These are phyloP conservation scores for Pseudoperonospora humuli DNA, from an alignment of 352 stramenopile species.

Conservation along the genomic window DNA sequence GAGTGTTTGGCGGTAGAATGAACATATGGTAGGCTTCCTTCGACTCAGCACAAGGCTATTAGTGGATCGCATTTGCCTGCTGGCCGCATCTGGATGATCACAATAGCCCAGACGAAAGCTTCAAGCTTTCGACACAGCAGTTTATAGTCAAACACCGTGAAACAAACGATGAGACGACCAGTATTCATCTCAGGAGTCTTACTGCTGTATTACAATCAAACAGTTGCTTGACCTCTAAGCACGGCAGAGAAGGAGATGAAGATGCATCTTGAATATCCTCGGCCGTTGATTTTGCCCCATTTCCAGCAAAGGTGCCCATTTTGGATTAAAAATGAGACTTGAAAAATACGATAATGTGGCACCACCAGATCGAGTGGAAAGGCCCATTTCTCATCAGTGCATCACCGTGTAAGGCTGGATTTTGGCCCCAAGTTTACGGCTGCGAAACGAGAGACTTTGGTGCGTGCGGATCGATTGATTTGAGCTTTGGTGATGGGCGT, in stretches of 20 bases:
- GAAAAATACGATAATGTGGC: no score
- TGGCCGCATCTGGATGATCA: no score
- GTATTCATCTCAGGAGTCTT: background rate
- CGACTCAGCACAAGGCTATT: no score
- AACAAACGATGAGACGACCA: background rate
- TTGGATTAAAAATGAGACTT: no score
- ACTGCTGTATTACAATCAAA: background rate
- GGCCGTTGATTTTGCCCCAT: no score
- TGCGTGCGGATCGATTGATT: conserved; percentile 11
- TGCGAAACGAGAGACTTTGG: conserved; percentile 9
- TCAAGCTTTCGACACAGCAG: no score
- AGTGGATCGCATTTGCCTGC: no score
- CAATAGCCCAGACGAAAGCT: no score
- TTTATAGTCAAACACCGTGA: no score
- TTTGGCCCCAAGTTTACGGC: conserved; percentile 25
- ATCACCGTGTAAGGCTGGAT: conserved; percentile 18
- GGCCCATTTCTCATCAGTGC: conserved; percentile 10
- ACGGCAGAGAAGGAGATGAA: background rate
- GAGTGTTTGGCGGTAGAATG: no score
- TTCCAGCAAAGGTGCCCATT: background rate
- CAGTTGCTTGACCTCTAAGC: background rate
- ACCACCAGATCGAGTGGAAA: conserved; percentile 4
- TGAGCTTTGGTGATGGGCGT: conserved; percentile 21
- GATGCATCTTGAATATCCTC: background rate
- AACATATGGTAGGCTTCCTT: no score